phyloP scores from a whole-genome alignment of 306 rosid species.

The Cucurbita pepo region DNA sequence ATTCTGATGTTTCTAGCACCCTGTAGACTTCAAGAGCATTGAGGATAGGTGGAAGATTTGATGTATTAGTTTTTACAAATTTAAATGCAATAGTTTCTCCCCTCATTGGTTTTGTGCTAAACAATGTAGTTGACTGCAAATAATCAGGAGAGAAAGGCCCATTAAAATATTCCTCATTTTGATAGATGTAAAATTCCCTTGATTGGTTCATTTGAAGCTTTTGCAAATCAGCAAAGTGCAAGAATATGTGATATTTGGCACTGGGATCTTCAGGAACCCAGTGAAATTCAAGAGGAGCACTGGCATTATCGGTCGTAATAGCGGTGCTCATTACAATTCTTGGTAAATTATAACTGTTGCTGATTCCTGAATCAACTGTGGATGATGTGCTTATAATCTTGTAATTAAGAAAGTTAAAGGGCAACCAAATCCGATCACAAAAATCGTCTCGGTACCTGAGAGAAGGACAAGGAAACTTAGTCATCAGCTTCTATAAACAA shows the following conservation, averaged over 20 bases:
- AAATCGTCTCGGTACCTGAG: constrained; percentile 25
- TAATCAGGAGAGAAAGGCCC: constrained; percentile 7
- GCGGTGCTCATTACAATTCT: constrained; percentile 3
- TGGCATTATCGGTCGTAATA: not conserved
- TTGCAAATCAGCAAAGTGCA: constrained; percentile 8
- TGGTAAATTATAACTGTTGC: constrained; percentile 1
- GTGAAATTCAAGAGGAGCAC: not conserved
- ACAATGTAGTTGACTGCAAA: not conserved
- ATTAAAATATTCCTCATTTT: not conserved
- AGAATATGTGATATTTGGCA: not conserved
- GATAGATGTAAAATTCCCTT: not conserved
- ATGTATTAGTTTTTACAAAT: not conserved
- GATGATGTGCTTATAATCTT: constrained; percentile 5
- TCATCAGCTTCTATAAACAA: not conserved
- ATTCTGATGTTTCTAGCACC: not conserved
- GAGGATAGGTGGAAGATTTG: constrained; percentile 12
- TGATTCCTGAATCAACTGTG: not conserved
- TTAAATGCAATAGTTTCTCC: not conserved
- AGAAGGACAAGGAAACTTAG: not conserved
- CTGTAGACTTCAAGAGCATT: constrained; percentile 9
- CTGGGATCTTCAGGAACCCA: not conserved
- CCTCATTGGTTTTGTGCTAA: not conserved
- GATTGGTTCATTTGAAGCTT: not conserved
- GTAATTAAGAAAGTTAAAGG: not conserved
- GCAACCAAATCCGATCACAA: constrained; percentile 19